Evolutionary conservation across 352 stramenopile species (phyloP).

Genomic region (Pythium grandisporangium): DNA sequence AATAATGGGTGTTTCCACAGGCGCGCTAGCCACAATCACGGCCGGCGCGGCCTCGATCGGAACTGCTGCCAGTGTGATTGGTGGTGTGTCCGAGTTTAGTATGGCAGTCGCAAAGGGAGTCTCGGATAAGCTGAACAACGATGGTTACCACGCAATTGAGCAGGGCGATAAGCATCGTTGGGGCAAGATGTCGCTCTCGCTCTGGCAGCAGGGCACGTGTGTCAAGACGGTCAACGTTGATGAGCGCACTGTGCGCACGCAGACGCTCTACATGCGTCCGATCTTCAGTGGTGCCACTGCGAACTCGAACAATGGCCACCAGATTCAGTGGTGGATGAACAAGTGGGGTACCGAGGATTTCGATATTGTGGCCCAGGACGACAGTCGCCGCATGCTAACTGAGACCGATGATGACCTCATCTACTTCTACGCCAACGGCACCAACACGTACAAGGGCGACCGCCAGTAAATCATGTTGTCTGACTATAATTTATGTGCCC

Average conservation of each 20-base stretch:
- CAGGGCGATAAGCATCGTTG: constrained; percentile 20
- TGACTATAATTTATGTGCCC: too few species aligned
- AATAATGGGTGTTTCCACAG: constrained; percentile 5
- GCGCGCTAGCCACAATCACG: constrained; percentile 3
- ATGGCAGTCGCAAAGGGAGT: constrained; percentile 24
- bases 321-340: constrained; percentile 42
- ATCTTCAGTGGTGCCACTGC: constrained; percentile 41
- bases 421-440: constrained; percentile 20
- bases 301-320: constrained; percentile 29
- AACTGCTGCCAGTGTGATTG: constrained; percentile 6
- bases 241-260: constrained; percentile 21
- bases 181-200: constrained; percentile 31
- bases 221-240: constrained; percentile 29
- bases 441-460: constrained; percentile 14
- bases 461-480: background rate
- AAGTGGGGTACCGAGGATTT: constrained; percentile 24
- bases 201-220: constrained; percentile 38
- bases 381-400: background rate
- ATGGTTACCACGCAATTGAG: constrained; percentile 21
- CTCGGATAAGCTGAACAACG: constrained; percentile 19
- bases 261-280: constrained; percentile 37
- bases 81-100: constrained; percentile 17
- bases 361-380: constrained; percentile 5
- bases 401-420: background rate
- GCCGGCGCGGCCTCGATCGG: background rate